Evolutionary conservation across 306 rosid species (phyloP).

Genomic region (Astragalus glycyphyllos): DNA sequence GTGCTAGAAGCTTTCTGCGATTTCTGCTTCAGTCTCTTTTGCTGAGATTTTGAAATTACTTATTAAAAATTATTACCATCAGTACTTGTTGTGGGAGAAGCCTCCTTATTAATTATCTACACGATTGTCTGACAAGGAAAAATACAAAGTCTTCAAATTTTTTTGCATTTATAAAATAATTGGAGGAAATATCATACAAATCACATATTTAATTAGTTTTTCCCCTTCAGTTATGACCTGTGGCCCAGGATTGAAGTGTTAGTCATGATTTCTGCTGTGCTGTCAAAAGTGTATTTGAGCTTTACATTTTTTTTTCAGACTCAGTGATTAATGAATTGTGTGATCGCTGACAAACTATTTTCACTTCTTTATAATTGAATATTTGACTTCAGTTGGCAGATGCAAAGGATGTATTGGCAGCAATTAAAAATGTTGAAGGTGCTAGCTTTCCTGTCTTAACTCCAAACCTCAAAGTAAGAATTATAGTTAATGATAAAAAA

Average conservation of each 20-base stretch:
- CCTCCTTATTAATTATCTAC: too few relatives aligned
- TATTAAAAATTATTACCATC: too few relatives aligned
- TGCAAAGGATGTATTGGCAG: constrained; percentile 85
- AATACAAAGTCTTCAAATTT: not conserved
- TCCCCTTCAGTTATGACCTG: constrained; percentile 14
- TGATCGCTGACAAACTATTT: constrained; percentile 15
- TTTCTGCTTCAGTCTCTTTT: too few relatives aligned
- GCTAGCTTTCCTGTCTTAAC: constrained; percentile 82
- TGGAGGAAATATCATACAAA: constrained; percentile 12
- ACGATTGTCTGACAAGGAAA: not conserved
- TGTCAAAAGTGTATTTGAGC: constrained; percentile 3
- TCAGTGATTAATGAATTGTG: constrained; percentile 8
- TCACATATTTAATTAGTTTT: not conserved
- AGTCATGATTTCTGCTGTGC: constrained; percentile 14
- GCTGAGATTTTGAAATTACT: too few relatives aligned
- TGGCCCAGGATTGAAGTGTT: constrained; percentile 27
- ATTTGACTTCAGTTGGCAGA: constrained; percentile 76
- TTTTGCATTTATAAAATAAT: constrained; percentile 1
- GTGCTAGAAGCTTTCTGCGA: too few relatives aligned
- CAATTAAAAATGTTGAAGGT: constrained; percentile 68
- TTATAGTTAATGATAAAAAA: constrained; percentile 20
- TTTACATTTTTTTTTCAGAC: not conserved
- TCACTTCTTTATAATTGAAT: constrained; percentile 33
- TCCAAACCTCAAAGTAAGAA: constrained; percentile 84
- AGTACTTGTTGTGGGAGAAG: too few relatives aligned